Conservation (phyloP, 768 basidiomycete genomes). For the Solioccasus polychromus region DNA sequence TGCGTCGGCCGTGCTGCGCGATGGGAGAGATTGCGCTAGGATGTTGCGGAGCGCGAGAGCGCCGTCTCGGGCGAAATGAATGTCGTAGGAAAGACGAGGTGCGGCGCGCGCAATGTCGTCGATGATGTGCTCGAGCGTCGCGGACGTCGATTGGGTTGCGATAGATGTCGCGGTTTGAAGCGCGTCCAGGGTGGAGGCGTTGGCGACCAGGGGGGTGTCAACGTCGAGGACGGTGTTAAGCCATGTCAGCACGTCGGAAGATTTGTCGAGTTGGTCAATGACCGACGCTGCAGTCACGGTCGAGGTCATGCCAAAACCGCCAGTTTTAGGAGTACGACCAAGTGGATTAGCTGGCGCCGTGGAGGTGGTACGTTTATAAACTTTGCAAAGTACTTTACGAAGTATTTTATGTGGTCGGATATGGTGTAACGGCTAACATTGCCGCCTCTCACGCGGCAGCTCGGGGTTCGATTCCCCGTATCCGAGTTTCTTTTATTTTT, state of each 20-base stretch:
- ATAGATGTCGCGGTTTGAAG: constrained; percentile 81
- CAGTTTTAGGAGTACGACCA: background rate
- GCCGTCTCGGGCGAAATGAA: constrained; percentile 95
- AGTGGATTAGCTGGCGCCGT: too few species aligned
- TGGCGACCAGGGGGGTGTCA: constrained; percentile 32
- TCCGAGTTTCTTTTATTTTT: constrained; percentile 19
- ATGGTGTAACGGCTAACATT: constrained; percentile 71
- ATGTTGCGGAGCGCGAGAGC: constrained; percentile 72
- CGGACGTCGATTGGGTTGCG: constrained; percentile 84
- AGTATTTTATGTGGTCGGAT: too few species aligned
- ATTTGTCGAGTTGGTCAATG: constrained; percentile 55
- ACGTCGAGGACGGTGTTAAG: constrained; percentile 59
- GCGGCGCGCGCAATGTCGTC: constrained; percentile 91
- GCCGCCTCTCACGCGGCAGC: constrained; percentile 56
- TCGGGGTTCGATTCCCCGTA: constrained; percentile 38
- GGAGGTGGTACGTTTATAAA: too few species aligned
- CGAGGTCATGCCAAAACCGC: constrained; percentile 18
- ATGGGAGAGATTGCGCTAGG: constrained; percentile 53
- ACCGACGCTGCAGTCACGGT: constrained; percentile 38
- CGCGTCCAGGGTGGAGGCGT: constrained; percentile 73
- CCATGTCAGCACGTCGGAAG: constrained; percentile 65
- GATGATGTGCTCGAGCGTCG: constrained; percentile 82
- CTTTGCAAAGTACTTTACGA: too few species aligned
- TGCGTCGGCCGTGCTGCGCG: background rate
- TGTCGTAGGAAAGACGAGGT: constrained; percentile 89